Base-by-base conservation (phyloP, 805 yeast species). In the Nakazawaea anatomiae region DNA sequence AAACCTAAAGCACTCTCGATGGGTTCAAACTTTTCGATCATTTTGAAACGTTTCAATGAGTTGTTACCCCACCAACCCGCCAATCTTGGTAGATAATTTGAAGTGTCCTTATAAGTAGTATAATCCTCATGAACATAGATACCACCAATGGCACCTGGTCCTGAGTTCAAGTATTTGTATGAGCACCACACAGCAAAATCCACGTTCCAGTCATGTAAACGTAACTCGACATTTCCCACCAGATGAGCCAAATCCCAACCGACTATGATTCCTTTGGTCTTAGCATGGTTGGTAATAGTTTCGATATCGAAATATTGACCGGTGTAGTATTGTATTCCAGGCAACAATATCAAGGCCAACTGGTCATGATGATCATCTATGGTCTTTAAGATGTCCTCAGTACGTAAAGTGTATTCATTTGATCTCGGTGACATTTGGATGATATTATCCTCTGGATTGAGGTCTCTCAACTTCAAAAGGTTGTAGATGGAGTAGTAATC, bases 41-140 rank as follows among this genome's bases (percentile, higher is more conserved):
- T 91, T 59, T 82, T 74, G 66, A 91, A 91, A 54, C 98, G 69
- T 36, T 80, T 80, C 1, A 60, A 58, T 0, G 84, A 71, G 57
- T 85, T 82, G 61, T 89, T 91, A 1, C 97, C 97, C 97, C 97
- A 91, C 98, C 98, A 91, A 0, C 98, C 98, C 0, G 96, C 96
- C 47, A 89, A 70, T 54, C 97, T 72, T 1, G 96, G 87, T 39
- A 73, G 58, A 58, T 71, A 74, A 25, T 60, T 57, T 31, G 63
- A 61, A 11, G 71, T 55, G 29, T 60, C 45, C 44, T 68, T 64
- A 44, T 61, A 50, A 40, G 60, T 56, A 18, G 75, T 69, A 41
- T 42, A 69, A 54, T 66, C 74, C 55, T 81, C 85, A 63, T 91
- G 83, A 39, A 91, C 84, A 60, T 80, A 91, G 27, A 89, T 75